Evolutionary conservation across 2,329 filamentous ascomycete genomes (phyloP), one percentile per base, ranked within the genome.

Genomic region (Pyricularia sp.): DNA sequence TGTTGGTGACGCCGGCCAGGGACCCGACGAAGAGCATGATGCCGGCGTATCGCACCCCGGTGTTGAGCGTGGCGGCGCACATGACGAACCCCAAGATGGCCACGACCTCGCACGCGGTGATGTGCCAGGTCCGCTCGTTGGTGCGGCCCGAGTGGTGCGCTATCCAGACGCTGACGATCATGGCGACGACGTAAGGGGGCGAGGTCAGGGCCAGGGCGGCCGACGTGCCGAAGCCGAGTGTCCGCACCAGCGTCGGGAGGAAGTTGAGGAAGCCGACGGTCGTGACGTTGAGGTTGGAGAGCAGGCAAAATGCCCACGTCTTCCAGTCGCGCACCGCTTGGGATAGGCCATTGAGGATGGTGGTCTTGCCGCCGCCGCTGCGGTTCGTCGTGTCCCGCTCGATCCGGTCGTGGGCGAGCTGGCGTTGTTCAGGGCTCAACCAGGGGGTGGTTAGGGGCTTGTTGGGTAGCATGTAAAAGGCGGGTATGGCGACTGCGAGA

Each of bases 111-210:
- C 78, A 72, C 3, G 84, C 79, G 71, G 92, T 85, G 72, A 86
- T 83, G 64, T 86, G 74, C 1, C 88, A 59, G 58, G 30, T 89
- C 61, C 90, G 87, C 75, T 91, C 89, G 71, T 86, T 84, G 1
- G 84, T 82, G 17, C 82, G 82, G 78, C 92, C 90, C n/a, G 89
- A 88, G 50, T 91, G 75, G 75, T 82, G 90, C 5, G 88, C 88
- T 1, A 85, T 86, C 11, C 74, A 73, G 70, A 92, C 83, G 64
- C 87, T 90, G 26, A 88, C 78, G 14, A 90, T 72, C 75, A 90
- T 92, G 1, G 89, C 84, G 20, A 90, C 77, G 72, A 92, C 86
- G 76, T 90, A 92, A 0, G 90, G 89, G 0, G 90, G 90, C 0
- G 90, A 89, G 0, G 89, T 89, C 14, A 93, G 83, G 0, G 28